These are phyloP conservation scores for Chimonanthus praecox DNA, from an alignment of 164 flowering plant species.

Conservation along the genomic window DNA sequence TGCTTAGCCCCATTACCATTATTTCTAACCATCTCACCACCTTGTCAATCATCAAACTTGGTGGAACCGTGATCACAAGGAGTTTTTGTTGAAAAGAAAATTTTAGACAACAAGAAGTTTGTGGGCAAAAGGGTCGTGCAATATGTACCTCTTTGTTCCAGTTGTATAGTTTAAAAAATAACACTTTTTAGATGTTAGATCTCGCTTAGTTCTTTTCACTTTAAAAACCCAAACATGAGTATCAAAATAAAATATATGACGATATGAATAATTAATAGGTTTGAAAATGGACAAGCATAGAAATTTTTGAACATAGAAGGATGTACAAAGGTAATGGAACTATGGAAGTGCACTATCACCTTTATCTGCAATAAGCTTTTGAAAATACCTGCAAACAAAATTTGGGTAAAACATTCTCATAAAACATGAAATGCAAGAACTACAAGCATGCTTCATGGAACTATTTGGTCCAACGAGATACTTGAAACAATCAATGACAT, in stretches of 20 bases:
- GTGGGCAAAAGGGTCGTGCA: not conserved
- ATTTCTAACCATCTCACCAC: not conserved
- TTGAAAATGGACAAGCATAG: no score
- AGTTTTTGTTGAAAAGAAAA: not conserved
- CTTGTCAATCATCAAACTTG: not conserved
- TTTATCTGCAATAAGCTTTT: no score
- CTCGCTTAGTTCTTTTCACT: not conserved
- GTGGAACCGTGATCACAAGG: not conserved
- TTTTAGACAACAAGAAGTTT: not conserved
- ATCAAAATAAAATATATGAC: not conserved
- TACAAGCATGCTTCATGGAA: no score
- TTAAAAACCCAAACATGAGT: not conserved
- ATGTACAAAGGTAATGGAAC: no score
- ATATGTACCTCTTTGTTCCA: slow-evolving; percentile 1
- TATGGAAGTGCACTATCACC: no score
- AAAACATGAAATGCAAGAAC: no score
- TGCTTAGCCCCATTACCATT: not conserved
- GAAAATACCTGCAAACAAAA: no score
- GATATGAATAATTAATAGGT: not conserved
- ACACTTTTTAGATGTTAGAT: not conserved
- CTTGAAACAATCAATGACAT: no score
- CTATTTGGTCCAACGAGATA: no score
- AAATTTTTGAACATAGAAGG: no score
- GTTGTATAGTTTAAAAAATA: not conserved
- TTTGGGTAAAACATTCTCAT: no score